Base-by-base conservation (phyloP, 805 yeast species). In the Saturnispora sekii region DNA sequence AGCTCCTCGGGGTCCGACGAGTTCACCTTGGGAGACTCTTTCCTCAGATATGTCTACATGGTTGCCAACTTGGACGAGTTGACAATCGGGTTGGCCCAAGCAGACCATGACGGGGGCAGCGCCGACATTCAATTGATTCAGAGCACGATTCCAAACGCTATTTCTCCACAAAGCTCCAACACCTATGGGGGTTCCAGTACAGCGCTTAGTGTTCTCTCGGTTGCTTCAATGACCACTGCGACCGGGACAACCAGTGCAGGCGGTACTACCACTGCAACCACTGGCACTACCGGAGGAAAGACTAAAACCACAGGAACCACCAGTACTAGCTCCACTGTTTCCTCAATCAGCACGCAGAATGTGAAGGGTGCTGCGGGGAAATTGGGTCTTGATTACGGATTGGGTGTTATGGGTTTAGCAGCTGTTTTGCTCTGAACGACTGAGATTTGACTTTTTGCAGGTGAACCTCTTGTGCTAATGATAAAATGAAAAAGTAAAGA, bases 311-410 rank as follows among this genome's bases (percentile, higher is more conserved):
- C 12, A 5, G 40, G 15, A 9, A 14, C 46, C n/a, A 32, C 43
- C 11, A 16, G 31, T 12, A 32, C 36, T 26, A 17, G 35, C 8
- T 12, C 43, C 8, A 44, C 43, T 38, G 35, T 32, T 10, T 21
- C 26, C 26, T 21, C 26, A 21, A 21, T 21, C 26, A 21, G 26
- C 7, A 21, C 26, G 26, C 26, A 21, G 26, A 21, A 21, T 21
- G 26, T 6, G 8, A 42, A 31, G 26, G 45, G 40, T 35, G 37
- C 14, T 28, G 48, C 41, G 5, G 42, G 26, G 73, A 65, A 66
- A 1, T 1, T 39, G n/a, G 72, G 71, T 3, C 85, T 81, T n/a
- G 84, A 84, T 52, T 79, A 77, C 15, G 62, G 66, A 1, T 47
- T 43, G 11, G 84, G 79, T 2, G 79, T 75, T 54, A 79, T 32